A percentile compares a stretch with the other conserved stretches of the same genome.
These are phyloP conservation scores for Alternaria hordeiaustralica DNA, from an alignment of 2,329 filamentous ascomycete species.

Conservation along the genomic window DNA sequence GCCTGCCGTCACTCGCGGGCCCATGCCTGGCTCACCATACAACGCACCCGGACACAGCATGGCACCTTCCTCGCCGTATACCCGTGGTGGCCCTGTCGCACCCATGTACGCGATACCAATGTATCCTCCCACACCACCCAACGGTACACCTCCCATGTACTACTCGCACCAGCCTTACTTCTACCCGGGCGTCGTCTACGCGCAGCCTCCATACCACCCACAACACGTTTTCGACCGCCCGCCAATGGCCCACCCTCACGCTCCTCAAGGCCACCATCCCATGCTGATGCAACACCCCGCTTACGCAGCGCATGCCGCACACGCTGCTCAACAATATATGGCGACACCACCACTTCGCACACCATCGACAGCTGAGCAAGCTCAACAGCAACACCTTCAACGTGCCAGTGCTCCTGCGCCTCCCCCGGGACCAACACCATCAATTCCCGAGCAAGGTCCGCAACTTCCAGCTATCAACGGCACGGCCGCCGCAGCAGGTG, in stretches of 20 bases:
- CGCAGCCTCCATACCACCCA: slow-evolving; percentile 37
- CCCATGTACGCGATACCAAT: slow-evolving; percentile 50
- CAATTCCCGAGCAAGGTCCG: slow-evolving; percentile 43
- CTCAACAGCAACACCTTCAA: slow-evolving; percentile 46
- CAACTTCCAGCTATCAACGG: slow-evolving; percentile 47
- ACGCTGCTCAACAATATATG: slow-evolving; percentile 43
- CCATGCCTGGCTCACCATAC: slow-evolving; percentile 66
- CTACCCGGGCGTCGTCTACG: slow-evolving; percentile 42
- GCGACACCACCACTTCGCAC: slow-evolving; percentile 48
- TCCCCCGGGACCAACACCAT: slow-evolving; percentile 23
- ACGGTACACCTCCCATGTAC: slow-evolving; percentile 52
- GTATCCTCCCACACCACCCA: slow-evolving; percentile 51
- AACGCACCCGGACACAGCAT: slow-evolving; percentile 58
- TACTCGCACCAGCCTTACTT: slow-evolving; percentile 44
- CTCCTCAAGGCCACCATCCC: slow-evolving; percentile 38
- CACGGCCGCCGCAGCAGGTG: slow-evolving; percentile 23
- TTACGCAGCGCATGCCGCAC: slow-evolving; percentile 38
- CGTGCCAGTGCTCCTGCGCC: slow-evolving; percentile 35
- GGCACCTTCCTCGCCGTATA: slow-evolving; percentile 61
- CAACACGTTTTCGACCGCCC: slow-evolving; percentile 43
- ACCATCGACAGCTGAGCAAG: slow-evolving; percentile 50
- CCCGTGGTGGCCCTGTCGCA: slow-evolving; percentile 50
- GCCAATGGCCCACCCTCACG: slow-evolving; percentile 49
- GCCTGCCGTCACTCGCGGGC: slow-evolving; percentile 79
- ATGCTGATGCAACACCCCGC: slow-evolving; percentile 37